These are phyloP conservation scores for Medicago arabica DNA, from an alignment of 306 rosid species.

Conservation along the genomic window DNA sequence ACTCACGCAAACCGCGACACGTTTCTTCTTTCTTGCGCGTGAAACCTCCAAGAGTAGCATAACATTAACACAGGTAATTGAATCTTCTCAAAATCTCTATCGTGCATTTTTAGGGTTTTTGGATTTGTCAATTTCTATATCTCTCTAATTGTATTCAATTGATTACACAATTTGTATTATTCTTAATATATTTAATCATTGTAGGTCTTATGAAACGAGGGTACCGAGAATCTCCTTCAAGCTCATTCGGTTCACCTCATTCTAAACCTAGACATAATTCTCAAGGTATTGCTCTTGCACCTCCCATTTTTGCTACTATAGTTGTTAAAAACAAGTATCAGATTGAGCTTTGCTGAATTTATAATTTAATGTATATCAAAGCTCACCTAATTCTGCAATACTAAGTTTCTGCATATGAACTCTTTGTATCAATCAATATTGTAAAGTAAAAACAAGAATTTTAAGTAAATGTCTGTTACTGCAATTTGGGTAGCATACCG, in stretches of 20 bases:
- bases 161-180: no score
- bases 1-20: no score
- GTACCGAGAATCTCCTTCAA: conserved; percentile 70
- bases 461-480: neutral
- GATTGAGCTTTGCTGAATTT: conserved; percentile 2
- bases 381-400: conserved; percentile 8
- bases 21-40: no score
- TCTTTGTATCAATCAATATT: conserved; percentile 1
- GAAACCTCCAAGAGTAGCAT: no score
- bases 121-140: no score
- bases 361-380: conserved; percentile 10
- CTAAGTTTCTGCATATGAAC: neutral
- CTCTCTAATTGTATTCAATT: no score
- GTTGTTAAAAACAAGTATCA: no score
- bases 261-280: conserved; percentile 78
- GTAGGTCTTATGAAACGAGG: conserved; percentile 75
- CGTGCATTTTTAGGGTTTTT: no score
- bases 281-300: conserved; percentile 59
- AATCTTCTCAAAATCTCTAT: no score
- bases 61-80: no score
- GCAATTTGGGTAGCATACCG: neutral
- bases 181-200: no score
- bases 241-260: conserved; percentile 80
- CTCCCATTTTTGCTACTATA: conserved; percentile 12
- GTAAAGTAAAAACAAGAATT: neutral